Evolutionary conservation across 2,329 filamentous ascomycete genomes (phyloP).

Genomic region (Microdochium bolleyi): DNA sequence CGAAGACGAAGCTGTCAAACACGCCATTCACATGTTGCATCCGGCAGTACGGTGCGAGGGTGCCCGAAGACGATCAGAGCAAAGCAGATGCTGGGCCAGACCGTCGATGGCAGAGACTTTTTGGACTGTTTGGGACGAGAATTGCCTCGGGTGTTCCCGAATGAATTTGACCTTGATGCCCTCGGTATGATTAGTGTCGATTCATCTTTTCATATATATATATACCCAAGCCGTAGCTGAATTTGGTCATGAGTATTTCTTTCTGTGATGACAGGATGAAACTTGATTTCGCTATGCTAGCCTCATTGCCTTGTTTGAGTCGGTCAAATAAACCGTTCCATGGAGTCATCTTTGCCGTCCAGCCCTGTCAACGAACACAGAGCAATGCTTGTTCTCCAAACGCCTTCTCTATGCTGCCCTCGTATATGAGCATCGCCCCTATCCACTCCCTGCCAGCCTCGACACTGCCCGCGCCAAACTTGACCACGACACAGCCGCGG

Average conservation of each 20-base stretch:
- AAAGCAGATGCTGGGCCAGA: conserved; percentile 36
- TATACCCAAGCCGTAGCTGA: neutral
- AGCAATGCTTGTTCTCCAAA: conserved; percentile 80
- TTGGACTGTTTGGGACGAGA: conserved; percentile 56
- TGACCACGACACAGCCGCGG: conserved; percentile 79
- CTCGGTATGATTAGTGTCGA: neutral
- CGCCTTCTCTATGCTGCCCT: conserved; percentile 60
- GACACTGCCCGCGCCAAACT: conserved; percentile 77
- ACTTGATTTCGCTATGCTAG: neutral
- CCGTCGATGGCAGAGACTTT: conserved; percentile 53
- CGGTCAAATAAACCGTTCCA: neutral
- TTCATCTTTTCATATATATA: neutral
- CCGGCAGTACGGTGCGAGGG: conserved; percentile 58
- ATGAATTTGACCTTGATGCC: no score
- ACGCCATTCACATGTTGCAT: conserved; percentile 64
- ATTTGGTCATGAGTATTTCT: neutral
- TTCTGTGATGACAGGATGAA: neutral
- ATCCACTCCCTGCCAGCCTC: conserved; percentile 80
- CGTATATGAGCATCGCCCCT: conserved; percentile 61
- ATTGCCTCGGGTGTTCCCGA: conserved; percentile 25
- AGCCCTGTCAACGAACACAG: conserved; percentile 50
- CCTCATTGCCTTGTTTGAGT: no score
- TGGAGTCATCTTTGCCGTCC: neutral
- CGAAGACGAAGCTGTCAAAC: conserved; percentile 32
- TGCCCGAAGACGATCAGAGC: conserved; percentile 26